These are phyloP conservation scores for Uronychia setigera DNA, from an alignment of 73 alveolate species.

Conservation along the genomic window DNA sequence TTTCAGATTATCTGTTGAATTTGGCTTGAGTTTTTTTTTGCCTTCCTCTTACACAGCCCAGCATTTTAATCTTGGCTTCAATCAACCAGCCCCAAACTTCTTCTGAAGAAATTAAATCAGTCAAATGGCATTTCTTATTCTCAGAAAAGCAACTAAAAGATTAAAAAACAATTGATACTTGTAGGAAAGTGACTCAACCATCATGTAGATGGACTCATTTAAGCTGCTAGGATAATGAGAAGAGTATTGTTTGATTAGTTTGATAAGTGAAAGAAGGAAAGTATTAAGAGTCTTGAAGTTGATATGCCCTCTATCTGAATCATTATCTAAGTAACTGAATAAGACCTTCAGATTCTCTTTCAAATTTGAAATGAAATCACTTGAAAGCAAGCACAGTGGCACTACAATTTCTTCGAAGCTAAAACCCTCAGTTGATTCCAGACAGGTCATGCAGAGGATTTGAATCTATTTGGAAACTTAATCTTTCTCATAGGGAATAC, in stretches of 20 bases:
- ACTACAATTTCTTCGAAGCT: background rate
- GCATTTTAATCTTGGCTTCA: background rate
- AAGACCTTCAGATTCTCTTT: background rate
- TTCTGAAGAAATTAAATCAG: background rate
- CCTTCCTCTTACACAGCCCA: background rate
- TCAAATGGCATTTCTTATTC: background rate
- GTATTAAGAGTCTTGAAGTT: background rate
- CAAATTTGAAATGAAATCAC: background rate
- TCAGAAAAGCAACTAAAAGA: background rate
- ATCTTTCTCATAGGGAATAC: background rate
- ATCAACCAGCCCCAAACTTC: background rate
- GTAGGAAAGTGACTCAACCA: background rate
- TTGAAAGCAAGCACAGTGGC: background rate
- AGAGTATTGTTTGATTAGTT: background rate
- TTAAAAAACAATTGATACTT: background rate
- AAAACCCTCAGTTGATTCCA: background rate
- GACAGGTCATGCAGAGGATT: background rate
- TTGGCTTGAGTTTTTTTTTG: background rate
- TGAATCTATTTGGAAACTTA: background rate
- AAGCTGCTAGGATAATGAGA: background rate
- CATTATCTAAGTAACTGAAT: background rate
- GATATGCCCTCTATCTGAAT: background rate
- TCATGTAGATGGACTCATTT: background rate
- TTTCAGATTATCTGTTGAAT: background rate
- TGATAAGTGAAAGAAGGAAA: background rate